Conservation (phyloP, 2,329 filamentous ascomycete species). For the Cladophialophora yegresii region DNA sequence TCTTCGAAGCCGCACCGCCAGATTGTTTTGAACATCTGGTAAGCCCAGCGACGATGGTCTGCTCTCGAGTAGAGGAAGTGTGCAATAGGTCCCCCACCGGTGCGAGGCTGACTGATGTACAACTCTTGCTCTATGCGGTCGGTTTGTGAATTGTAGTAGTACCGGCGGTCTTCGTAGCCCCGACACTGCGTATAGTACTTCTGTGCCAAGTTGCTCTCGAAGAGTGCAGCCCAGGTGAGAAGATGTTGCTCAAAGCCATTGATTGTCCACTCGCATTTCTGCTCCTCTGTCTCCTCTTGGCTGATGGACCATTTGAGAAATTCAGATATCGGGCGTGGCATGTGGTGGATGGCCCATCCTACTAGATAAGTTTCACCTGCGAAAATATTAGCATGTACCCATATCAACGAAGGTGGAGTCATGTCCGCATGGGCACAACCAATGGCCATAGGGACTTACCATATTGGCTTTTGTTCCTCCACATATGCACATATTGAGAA, state of each 20-base stretch:
- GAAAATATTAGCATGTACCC: not conserved
- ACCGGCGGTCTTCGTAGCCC: not conserved
- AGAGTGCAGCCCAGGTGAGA: constrained; percentile 19
- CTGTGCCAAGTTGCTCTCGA: constrained; percentile 14
- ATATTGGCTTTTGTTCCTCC: constrained; percentile 4
- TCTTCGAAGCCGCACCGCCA: constrained; percentile 1
- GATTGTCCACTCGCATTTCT: constrained; percentile 21
- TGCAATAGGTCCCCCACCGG: not conserved
- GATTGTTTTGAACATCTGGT: constrained; percentile 8
- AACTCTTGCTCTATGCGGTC: not conserved
- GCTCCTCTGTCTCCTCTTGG: not conserved
- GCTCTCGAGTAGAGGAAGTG: constrained; percentile 2
- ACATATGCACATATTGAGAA: not conserved
- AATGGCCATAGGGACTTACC: not conserved
- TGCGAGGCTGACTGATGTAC: not conserved
- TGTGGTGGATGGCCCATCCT: constrained; percentile 18
- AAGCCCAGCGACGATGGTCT: constrained; percentile 9
- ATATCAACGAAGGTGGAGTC: not conserved
- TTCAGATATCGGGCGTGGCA: constrained; percentile 11
- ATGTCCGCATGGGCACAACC: not conserved
- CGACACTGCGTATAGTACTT: constrained; percentile 3
- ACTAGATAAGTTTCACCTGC: constrained; percentile 19
- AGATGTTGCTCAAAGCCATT: constrained; percentile 19
- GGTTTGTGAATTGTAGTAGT: not conserved
- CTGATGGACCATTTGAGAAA: constrained; percentile 23